These are phyloP conservation scores for Yamadazyma triangularis DNA, from an alignment of 1,139 yeast species.

Conservation along the genomic window DNA sequence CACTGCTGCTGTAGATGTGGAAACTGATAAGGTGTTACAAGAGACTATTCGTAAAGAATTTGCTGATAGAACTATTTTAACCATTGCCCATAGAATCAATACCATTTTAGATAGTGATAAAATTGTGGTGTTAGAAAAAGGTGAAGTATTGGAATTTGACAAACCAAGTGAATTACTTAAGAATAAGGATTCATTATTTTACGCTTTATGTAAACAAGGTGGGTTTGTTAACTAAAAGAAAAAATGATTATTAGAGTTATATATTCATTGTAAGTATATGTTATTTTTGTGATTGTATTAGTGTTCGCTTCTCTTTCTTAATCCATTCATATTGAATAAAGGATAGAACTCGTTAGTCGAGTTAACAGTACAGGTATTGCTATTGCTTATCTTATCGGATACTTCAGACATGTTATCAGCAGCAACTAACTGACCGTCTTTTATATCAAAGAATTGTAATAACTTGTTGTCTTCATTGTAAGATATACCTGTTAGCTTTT, in stretches of 20 bases:
- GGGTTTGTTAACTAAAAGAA: constrained; percentile 31
- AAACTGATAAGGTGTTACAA: constrained; percentile 84
- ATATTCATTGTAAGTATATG: no score
- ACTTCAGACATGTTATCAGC: constrained; percentile 10
- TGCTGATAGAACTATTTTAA: constrained; percentile 81
- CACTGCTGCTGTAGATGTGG: constrained; percentile 96
- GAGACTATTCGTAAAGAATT: constrained; percentile 83
- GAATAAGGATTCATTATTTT: constrained; percentile 67
- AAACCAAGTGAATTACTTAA: constrained; percentile 66
- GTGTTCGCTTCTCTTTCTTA: constrained; percentile 84
- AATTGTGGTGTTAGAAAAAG: constrained; percentile 81
- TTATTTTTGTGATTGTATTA: constrained; percentile 11
- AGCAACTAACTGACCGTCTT: constrained; percentile 6
- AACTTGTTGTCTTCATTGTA: constrained; percentile 38
- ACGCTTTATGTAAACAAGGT: constrained; percentile 71
- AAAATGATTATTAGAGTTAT: no score
- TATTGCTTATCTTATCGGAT: constrained; percentile 15
- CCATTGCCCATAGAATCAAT: constrained; percentile 92
- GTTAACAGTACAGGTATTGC: constrained; percentile 31
- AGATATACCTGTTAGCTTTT: constrained; percentile 39
- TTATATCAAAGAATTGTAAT: constrained; percentile 20
- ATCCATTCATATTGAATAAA: constrained; percentile 55
- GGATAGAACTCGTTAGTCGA: constrained; percentile 52
- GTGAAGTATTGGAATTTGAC: constrained; percentile 84
- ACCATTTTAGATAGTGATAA: constrained; percentile 90